phyloP scores from a whole-genome alignment of 129 eudicot species.

The Centaurea solstitialis region DNA sequence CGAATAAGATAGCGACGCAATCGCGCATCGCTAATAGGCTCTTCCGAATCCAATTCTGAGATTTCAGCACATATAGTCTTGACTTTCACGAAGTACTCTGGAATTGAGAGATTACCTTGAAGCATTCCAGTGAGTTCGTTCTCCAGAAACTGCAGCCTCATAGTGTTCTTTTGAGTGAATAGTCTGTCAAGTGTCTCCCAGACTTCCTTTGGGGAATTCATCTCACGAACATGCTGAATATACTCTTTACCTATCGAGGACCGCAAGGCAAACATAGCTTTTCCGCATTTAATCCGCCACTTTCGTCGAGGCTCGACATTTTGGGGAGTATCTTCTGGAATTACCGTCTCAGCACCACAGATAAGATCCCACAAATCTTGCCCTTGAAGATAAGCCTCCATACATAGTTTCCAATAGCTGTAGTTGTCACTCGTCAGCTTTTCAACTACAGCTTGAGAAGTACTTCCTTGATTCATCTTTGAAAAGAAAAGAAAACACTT shows the following conservation, averaged over 20 bases:
- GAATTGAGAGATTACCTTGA: conserved; percentile 6
- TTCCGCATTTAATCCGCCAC: conserved; percentile 20
- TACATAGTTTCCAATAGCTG: not conserved
- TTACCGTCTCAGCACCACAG: not conserved
- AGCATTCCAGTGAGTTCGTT: conserved; percentile 1
- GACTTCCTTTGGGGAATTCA: conserved; percentile 3
- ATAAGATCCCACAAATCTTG: not conserved
- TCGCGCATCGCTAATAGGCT: conserved; percentile 14
- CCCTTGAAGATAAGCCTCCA: not conserved
- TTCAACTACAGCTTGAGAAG: not conserved
- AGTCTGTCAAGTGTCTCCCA: conserved; percentile 20
- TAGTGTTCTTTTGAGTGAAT: conserved; percentile 16
- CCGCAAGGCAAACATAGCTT: conserved; percentile 6
- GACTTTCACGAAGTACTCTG: conserved; percentile 8
- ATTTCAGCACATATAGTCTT: conserved; percentile 16
- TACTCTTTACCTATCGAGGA: conserved; percentile 14
- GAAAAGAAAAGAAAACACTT: not conserved
- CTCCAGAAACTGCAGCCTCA: conserved; percentile 6
- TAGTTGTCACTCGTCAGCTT: conserved; percentile 8
- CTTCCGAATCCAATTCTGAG: conserved; percentile 8
- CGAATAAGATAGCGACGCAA: conserved; percentile 13
- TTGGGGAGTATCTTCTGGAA: not conserved
- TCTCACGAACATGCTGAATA: conserved; percentile 13
- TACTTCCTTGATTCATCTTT: conserved; percentile 1
- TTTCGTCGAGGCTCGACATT: conserved; percentile 15